phyloP scores from a whole-genome alignment of 768 basidiomycete genomes.

The Boletellus sp. region DNA sequence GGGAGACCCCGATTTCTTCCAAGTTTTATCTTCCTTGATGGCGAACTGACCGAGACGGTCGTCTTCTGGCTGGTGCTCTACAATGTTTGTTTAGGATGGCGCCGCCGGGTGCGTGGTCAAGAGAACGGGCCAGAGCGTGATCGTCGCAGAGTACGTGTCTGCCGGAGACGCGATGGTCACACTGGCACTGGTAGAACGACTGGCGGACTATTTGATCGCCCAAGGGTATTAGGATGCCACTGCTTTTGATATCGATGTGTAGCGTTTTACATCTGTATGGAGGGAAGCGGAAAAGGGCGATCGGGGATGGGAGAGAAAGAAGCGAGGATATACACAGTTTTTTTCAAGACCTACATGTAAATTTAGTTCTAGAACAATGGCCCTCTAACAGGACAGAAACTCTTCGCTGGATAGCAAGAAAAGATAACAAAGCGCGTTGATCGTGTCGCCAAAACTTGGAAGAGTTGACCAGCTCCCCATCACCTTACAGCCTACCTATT shows the following conservation, averaged over 20 bases:
- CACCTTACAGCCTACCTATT: background rate
- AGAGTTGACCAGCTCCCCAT: background rate
- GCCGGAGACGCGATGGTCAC: slow-evolving; percentile 6
- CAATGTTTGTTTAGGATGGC: background rate
- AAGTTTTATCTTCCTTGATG: too few species aligned
- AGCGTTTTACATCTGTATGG: background rate
- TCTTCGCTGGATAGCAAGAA: too few species aligned
- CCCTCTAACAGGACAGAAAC: too few species aligned
- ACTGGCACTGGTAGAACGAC: slow-evolving; percentile 18
- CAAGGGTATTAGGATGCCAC: slow-evolving; percentile 14
- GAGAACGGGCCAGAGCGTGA: slow-evolving; percentile 25
- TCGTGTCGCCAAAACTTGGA: too few species aligned
- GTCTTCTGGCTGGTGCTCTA: too few species aligned
- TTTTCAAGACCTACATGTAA: background rate
- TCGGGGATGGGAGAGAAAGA: too few species aligned
- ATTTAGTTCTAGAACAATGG: background rate
- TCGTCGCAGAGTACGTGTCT: slow-evolving; percentile 22
- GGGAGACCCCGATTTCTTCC: background rate
- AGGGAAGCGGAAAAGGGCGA: too few species aligned
- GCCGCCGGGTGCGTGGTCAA: slow-evolving; percentile 20
- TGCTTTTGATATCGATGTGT: too few species aligned
- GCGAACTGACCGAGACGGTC: background rate
- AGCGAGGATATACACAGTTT: background rate
- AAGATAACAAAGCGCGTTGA: too few species aligned
- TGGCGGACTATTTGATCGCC: slow-evolving; percentile 23